Evolutionary conservation across 805 yeast species (phyloP).

Genomic region (Dipodascopsis uninucleata): DNA sequence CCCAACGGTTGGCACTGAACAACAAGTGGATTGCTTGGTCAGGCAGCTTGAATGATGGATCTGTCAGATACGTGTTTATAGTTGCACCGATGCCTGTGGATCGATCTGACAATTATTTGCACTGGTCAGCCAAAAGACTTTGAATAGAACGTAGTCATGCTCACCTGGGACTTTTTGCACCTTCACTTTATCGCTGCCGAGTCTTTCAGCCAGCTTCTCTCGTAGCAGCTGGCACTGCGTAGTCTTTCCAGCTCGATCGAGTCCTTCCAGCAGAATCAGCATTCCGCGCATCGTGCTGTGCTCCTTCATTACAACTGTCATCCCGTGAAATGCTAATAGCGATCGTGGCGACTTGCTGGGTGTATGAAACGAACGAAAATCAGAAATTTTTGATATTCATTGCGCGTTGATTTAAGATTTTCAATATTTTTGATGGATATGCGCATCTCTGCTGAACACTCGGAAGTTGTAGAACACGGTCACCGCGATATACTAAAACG

Average conservation of each 20-base stretch:
- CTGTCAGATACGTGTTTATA: slow-evolving; percentile 66
- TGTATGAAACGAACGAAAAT: too few species aligned
- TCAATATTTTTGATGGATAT: too few species aligned
- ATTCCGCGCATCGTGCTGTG: slow-evolving; percentile 50
- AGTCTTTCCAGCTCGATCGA: slow-evolving; percentile 92
- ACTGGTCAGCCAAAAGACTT: neutral
- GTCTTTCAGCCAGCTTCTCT: slow-evolving; percentile 28
- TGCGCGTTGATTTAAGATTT: too few species aligned
- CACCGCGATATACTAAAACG: too few species aligned
- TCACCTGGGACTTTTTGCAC: slow-evolving; percentile 69
- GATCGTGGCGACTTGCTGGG: too few species aligned
- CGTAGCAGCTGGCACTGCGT: slow-evolving; percentile 61
- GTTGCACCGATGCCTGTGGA: slow-evolving; percentile 75
- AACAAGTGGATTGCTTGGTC: slow-evolving; percentile 84
- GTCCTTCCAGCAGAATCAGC: slow-evolving; percentile 81
- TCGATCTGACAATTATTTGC: slow-evolving; percentile 47
- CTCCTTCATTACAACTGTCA: slow-evolving; percentile 2
- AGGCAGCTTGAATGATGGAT: slow-evolving; percentile 47
- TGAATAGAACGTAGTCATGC: neutral
- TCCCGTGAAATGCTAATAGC: too few species aligned
- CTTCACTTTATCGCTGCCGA: slow-evolving; percentile 40
- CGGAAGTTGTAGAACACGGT: too few species aligned
- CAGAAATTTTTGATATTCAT: too few species aligned
- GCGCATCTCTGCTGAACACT: too few species aligned
- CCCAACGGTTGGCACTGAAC: slow-evolving; percentile 96